phyloP scores from a whole-genome alignment of 1,139 yeast genomes.

The Scheffersomyces segobiensis region DNA sequence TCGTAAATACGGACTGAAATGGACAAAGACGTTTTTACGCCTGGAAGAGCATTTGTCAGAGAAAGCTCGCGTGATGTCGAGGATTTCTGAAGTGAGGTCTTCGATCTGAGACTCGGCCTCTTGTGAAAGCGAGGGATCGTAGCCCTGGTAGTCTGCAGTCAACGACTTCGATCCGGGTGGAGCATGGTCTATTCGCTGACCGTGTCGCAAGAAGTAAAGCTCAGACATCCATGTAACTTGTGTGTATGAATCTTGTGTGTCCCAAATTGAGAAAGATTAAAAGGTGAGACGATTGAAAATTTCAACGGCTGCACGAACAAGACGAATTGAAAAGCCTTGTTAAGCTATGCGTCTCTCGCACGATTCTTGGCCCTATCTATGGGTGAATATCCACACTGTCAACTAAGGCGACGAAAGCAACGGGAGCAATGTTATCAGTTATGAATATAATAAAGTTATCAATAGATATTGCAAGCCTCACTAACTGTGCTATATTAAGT shows the following conservation, averaged over 20 bases:
- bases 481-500: not conserved
- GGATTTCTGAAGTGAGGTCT: slow-evolving; percentile 31
- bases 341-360: not conserved
- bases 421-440: not conserved
- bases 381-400: not conserved
- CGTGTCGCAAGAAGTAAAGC: slow-evolving; percentile 49
- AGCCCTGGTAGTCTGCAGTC: slow-evolving; percentile 29
- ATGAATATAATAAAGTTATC: not conserved
- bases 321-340: not conserved
- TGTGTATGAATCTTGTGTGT: not conserved
- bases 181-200: slow-evolving; percentile 46
- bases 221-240: slow-evolving; percentile 28
- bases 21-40: slow-evolving; percentile 42
- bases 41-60: slow-evolving; percentile 8
- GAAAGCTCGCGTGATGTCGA: slow-evolving; percentile 27
- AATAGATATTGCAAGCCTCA: no score
- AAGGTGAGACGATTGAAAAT: not conserved
- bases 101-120: slow-evolving; percentile 32
- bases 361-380: not conserved
- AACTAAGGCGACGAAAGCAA: not conserved
- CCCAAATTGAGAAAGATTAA: not conserved
- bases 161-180: slow-evolving; percentile 28
- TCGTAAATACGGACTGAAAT: slow-evolving; percentile 47
- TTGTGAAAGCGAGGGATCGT: slow-evolving; percentile 42
- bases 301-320: not conserved